Evolutionary conservation across 441 rosid genomes (phyloP).

Genomic region (Capsella rubella): DNA sequence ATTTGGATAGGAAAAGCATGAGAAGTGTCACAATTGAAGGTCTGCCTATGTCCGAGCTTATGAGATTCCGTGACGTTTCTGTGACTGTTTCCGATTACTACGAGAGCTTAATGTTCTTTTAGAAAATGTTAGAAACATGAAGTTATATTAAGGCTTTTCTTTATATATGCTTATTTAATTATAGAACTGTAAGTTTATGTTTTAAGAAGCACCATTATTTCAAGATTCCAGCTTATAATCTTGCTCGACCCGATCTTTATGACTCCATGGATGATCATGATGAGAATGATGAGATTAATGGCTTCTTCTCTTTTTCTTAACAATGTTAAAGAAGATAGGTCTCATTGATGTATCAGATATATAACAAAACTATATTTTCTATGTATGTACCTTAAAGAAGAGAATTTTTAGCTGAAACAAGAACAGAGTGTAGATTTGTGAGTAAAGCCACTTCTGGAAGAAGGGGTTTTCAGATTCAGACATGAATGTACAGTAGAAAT

Average conservation of each 20-base stretch:
- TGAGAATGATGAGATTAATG: no score
- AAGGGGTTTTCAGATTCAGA: constrained; percentile 21
- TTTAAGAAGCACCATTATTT: neutral
- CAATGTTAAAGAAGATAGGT: no score
- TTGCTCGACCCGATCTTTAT: neutral
- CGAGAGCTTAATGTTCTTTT: constrained; percentile 9
- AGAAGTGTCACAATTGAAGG: constrained; percentile 14
- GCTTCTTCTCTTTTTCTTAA: no score
- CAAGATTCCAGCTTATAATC: neutral
- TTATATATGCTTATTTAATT: neutral
- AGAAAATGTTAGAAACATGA: neutral
- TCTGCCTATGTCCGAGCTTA: neutral
- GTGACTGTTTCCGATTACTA: constrained; percentile 23
- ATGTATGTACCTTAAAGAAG: neutral
- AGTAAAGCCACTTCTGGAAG: constrained; percentile 20
- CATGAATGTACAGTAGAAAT: constrained; percentile 32
- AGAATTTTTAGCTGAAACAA: neutral
- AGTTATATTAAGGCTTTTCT: neutral
- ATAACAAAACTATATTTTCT: neutral
- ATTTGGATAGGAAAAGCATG: neutral
- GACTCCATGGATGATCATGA: no score
- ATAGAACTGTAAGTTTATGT: neutral
- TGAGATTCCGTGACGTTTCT: neutral
- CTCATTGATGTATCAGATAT: no score
- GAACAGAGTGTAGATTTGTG: constrained; percentile 9